phyloP scores from a whole-genome alignment of 495 filamentous ascomycete genomes.

The Filosporella fistucella region DNA sequence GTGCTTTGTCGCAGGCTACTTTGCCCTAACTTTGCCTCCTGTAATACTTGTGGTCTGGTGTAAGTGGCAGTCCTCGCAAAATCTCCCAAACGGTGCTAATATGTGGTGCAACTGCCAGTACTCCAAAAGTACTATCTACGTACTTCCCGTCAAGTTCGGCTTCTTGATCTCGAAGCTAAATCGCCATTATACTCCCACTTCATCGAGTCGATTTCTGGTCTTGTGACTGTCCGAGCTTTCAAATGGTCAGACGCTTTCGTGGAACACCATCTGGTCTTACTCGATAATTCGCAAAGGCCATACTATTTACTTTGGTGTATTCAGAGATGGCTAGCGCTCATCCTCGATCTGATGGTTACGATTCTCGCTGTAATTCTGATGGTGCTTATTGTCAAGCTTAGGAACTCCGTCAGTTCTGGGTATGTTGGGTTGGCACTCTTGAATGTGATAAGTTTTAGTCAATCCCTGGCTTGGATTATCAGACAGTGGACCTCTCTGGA shows the following conservation, averaged over 20 bases:
- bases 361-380: constrained; percentile 26
- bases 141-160: constrained; percentile 58
- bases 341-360: constrained; percentile 42
- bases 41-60: no score
- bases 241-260: constrained; percentile 27
- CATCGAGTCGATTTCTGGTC: constrained; percentile 40
- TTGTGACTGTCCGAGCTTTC: constrained; percentile 41
- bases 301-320: constrained; percentile 45
- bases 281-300: constrained; percentile 52
- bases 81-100: constrained; percentile 18
- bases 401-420: constrained; percentile 28
- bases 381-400: constrained; percentile 12
- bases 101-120: constrained; percentile 20
- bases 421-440: constrained; percentile 50
- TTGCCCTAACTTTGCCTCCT: background rate
- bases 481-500: constrained; percentile 40
- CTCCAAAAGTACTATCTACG: constrained; percentile 43
- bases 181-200: constrained; percentile 56
- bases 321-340: constrained; percentile 36
- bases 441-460: constrained; percentile 49
- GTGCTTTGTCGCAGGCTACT: constrained; percentile 2
- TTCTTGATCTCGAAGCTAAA: constrained; percentile 56
- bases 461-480: constrained; percentile 27
- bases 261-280: constrained; percentile 30
- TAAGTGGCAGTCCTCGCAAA: constrained; percentile 4